A percentile compares a stretch with the other conserved stretches of the same genome.
phyloP scores from a whole-genome alignment of 2,329 filamentous ascomycete species.

The Alternaria burnsii region DNA sequence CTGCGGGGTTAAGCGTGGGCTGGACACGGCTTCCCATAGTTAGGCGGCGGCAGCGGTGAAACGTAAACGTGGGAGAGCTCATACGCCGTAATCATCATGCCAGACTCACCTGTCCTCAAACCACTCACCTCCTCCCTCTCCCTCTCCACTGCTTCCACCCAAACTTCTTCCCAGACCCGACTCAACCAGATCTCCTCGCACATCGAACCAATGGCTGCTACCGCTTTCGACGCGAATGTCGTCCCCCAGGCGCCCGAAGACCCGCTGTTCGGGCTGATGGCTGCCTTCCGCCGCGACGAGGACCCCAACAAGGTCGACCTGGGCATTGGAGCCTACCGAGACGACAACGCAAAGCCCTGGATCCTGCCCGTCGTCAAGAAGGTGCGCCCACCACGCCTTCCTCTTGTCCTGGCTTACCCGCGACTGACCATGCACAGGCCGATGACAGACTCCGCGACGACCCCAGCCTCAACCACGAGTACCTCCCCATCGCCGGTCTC shows the following conservation, averaged over 20 bases:
- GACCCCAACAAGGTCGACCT: constrained; percentile 86
- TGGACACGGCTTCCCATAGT: constrained; percentile 22
- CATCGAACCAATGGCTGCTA: constrained; percentile 69
- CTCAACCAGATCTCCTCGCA: constrained; percentile 70
- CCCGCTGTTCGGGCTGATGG: constrained; percentile 90
- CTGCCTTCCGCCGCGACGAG: constrained; percentile 82
- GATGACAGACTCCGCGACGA: constrained; percentile 89
- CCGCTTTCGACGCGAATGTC: constrained; percentile 76
- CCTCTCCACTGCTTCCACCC: constrained; percentile 23
- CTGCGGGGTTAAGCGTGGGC: constrained; percentile 40
- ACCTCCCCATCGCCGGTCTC: constrained; percentile 93
- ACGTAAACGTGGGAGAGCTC: constrained; percentile 35
- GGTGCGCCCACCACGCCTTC: constrained; percentile 62
- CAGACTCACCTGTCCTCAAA: constrained; percentile 28
- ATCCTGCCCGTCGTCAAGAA: constrained; percentile 95
- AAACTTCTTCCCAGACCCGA: constrained; percentile 47
- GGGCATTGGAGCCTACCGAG: constrained; percentile 93
- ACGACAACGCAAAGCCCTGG: constrained; percentile 96
- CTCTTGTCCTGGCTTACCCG: not conserved
- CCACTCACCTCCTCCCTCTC: constrained; percentile 15
- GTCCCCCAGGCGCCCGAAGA: constrained; percentile 95
- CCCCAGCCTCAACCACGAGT: constrained; percentile 95
- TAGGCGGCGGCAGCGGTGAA: constrained; percentile 30
- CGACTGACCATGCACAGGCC: constrained; percentile 66
- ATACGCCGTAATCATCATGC: constrained; percentile 37